phyloP scores from a whole-genome alignment of 176 grass and related monocot species.

The Avena atlantica region DNA sequence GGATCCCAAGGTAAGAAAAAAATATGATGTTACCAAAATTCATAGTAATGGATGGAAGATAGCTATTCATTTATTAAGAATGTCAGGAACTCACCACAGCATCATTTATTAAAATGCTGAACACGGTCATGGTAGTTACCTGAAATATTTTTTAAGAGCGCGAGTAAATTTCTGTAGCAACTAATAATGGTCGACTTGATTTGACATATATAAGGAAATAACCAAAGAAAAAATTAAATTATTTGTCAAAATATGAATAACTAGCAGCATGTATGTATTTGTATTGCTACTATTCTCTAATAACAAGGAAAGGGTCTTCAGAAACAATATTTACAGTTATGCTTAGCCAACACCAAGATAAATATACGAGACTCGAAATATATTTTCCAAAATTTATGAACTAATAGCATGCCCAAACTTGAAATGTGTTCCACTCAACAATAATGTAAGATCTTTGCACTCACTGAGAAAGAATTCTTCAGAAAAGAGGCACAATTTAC shows the following conservation, averaged over 20 bases:
- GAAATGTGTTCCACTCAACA: conserved; percentile 3
- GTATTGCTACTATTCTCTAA: conserved; percentile 1
- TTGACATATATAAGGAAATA: conserved; percentile 34
- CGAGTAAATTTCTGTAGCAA: conserved; percentile 9
- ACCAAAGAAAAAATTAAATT: conserved; percentile 16
- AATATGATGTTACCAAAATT: conserved; percentile 14
- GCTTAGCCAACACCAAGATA: conserved; percentile 31
- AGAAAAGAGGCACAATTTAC: conserved; percentile 80
- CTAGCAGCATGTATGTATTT: conserved; percentile 9
- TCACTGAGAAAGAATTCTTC: conserved; percentile 75
- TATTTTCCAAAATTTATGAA: not conserved
- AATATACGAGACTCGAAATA: not conserved
- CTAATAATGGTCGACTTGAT: not conserved
- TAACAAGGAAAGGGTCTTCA: conserved; percentile 39
- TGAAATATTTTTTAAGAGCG: conserved; percentile 47
- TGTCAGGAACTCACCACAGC: conserved; percentile 54
- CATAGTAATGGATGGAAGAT: conserved; percentile 8
- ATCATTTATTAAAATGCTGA: conserved; percentile 72
- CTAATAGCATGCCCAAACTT: conserved; percentile 7
- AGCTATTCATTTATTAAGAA: conserved; percentile 22
- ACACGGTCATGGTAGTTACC: conserved; percentile 63
- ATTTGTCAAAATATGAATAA: conserved; percentile 25
- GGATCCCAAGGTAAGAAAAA: conserved; percentile 38
- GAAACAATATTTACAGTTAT: conserved; percentile 11
- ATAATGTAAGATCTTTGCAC: conserved; percentile 35